Evolutionary conservation across 2,329 filamentous ascomycete species (phyloP).

Genomic region (Colletotrichum sp.): DNA sequence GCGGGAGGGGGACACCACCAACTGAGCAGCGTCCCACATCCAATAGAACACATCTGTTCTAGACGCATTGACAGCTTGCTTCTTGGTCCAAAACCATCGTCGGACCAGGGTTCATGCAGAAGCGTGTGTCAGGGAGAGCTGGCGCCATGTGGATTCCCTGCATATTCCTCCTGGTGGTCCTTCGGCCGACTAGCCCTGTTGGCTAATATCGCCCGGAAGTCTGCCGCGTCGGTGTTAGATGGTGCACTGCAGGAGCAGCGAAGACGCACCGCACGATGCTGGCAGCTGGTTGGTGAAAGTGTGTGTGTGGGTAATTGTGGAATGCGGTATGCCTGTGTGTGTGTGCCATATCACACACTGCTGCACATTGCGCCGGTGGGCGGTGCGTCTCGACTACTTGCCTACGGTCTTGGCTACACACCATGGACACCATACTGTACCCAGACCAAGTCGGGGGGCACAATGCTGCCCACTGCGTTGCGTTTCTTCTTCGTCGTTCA

Average conservation of each 20-base stretch:
- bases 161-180: background rate
- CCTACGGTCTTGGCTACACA: background rate
- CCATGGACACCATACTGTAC: background rate
- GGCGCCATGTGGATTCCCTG: background rate
- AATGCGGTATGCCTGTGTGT: background rate
- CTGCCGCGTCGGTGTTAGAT: slow-evolving; percentile 1
- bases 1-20: background rate
- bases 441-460: background rate
- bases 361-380: background rate
- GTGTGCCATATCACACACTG: background rate
- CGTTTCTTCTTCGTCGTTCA: background rate
- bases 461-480: slow-evolving; percentile 7
- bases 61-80: slow-evolving; percentile 7
- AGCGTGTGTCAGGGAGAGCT: slow-evolving; percentile 5
- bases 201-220: background rate
- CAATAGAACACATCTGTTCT: background rate
- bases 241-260: background rate
- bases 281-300: background rate
- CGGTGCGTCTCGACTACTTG: background rate
- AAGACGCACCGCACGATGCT: background rate
- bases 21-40: background rate
- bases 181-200: background rate
- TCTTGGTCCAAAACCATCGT: background rate
- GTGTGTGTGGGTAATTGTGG: background rate
- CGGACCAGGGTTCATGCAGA: slow-evolving; percentile 12